Base-by-base conservation (phyloP, 805 yeast genomes). In the Candida glaebosa region DNA sequence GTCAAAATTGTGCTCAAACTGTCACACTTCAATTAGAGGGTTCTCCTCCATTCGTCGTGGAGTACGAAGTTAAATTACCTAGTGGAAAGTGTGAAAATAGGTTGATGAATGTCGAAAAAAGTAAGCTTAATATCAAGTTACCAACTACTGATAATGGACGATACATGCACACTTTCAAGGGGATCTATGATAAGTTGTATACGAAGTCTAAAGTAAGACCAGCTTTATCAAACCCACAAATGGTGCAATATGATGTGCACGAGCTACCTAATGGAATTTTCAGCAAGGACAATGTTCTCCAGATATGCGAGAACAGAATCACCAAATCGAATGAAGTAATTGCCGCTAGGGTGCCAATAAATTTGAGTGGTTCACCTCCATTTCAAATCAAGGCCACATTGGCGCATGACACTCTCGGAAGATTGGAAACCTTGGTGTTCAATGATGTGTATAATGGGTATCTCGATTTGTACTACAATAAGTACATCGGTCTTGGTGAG, bases 151-250 rank as follows among this genome's bases (percentile, higher is more conserved):
- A 55, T 18, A 57, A 76, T 40, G 97, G 97, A 2, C 65, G 60
- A 12, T 84, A 83, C 57, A 72, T 69, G 37, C 84, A 86, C 50
- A 60, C 58, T 5, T 78, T 90, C 52, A 75, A 66, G 22, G 79
- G 78, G 2, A 65, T 90, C 1, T 80, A 74, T 47, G 97, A 90
- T 57, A 63, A 79, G 0, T 62, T 78, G 18, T 90, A 87, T 53
- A 42, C 73, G 53, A 53, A 59, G 37, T 9, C 38, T 14, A 39
- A 61, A 42, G 69, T 68, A 56, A 55, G 44, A 35, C 39, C 18
- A 17, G 32, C 25, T 41, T 31, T 34, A 35, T 22, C 34, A 39
- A 37, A 32, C 35, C 37, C 9, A 3, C 57, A 60, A 1, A 46
- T 44, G 5, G 53, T 67, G 8, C 40, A 52, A 9, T 70, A 69